Conservation (phyloP, 805 yeast species). For the Barnettozyma pratensis region DNA sequence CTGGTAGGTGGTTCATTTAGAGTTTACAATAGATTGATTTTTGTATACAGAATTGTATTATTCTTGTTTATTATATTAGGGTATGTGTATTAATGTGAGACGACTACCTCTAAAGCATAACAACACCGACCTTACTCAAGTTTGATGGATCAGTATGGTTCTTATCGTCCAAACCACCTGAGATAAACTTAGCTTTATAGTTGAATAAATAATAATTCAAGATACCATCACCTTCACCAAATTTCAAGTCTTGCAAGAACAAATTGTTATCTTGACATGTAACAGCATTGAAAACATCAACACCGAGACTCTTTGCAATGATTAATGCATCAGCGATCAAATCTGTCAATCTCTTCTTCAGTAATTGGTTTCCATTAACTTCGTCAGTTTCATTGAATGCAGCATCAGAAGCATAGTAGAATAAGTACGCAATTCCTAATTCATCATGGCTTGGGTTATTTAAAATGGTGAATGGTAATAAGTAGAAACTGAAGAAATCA, state of each 20-base stretch:
- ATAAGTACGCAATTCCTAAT: conserved; percentile 82
- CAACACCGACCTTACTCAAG: conserved; percentile 86
- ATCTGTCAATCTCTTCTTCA: conserved; percentile 54
- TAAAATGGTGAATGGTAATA: conserved; percentile 82
- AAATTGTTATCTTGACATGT: conserved; percentile 85
- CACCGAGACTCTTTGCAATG: conserved; percentile 57
- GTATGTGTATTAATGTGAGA: background rate
- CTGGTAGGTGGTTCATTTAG: conserved; percentile 11
- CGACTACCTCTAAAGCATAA: conserved; percentile 44
- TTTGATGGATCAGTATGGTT: conserved; percentile 46
- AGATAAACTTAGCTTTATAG: conserved; percentile 73
- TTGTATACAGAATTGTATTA: background rate
- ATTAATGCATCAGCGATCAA: conserved; percentile 74
- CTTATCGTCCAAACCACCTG: conserved; percentile 68
- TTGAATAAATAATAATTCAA: conserved; percentile 90
- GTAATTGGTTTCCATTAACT: conserved; percentile 34
- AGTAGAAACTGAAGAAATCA: conserved; percentile 86
- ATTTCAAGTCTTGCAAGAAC: conserved; percentile 76
- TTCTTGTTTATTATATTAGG: background rate
- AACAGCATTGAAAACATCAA: conserved; percentile 92
- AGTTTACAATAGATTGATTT: background rate
- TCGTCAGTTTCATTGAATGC: conserved; percentile 39
- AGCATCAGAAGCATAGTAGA: conserved; percentile 79
- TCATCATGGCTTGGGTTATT: conserved; percentile 56
- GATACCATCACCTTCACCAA: conserved; percentile 91